These are phyloP conservation scores for Apiotrichum porosum DNA, from an alignment of 1,284 basidiomycete species.

Conservation along the genomic window DNA sequence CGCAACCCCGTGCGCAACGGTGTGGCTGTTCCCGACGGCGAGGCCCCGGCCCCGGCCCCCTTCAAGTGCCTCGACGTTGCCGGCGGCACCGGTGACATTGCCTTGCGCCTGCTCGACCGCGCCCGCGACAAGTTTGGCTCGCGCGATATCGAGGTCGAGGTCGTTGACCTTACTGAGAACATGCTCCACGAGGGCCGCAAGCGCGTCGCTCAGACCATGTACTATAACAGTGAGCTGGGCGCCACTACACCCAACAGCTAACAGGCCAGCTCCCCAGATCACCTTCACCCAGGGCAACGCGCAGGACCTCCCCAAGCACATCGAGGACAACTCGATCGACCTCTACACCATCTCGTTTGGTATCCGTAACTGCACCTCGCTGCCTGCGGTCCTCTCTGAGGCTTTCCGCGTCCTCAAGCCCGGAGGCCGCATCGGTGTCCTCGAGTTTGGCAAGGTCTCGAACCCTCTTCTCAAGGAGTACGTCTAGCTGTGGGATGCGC, in stretches of 20 bases:
- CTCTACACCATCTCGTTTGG: conserved; percentile 99
- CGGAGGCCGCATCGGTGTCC: conserved; percentile 89
- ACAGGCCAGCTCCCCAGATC: conserved; percentile 77
- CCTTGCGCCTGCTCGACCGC: conserved; percentile 85
- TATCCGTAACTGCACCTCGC: conserved; percentile 94
- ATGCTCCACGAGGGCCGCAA: conserved; percentile 93
- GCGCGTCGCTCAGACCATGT: conserved; percentile 91
- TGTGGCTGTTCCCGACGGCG: conserved; percentile 50
- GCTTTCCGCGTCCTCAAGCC: conserved; percentile 94
- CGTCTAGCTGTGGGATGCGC: no score
- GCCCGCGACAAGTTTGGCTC: conserved; percentile 84
- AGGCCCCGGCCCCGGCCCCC: conserved; percentile 47
- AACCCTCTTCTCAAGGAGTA: conserved; percentile 83
- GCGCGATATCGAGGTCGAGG: conserved; percentile 79
- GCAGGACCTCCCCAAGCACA: conserved; percentile 64
- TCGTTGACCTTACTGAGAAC: conserved; percentile 91
- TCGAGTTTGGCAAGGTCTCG: conserved; percentile 93
- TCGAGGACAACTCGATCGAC: conserved; percentile 76
- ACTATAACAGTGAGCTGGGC: conserved; percentile 74
- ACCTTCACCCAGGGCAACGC: conserved; percentile 92
- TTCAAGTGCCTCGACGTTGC: conserved; percentile 86
- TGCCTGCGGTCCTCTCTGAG: conserved; percentile 80
- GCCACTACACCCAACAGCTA: not conserved
- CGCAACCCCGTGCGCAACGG: conserved; percentile 22
- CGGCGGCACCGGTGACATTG: conserved; percentile 97